Percentiles rank a stretch among this genome's conserved stretches.
phyloP scores from a whole-genome alignment of 192 early-diverging fungal species.

The Coemansia sp. region DNA sequence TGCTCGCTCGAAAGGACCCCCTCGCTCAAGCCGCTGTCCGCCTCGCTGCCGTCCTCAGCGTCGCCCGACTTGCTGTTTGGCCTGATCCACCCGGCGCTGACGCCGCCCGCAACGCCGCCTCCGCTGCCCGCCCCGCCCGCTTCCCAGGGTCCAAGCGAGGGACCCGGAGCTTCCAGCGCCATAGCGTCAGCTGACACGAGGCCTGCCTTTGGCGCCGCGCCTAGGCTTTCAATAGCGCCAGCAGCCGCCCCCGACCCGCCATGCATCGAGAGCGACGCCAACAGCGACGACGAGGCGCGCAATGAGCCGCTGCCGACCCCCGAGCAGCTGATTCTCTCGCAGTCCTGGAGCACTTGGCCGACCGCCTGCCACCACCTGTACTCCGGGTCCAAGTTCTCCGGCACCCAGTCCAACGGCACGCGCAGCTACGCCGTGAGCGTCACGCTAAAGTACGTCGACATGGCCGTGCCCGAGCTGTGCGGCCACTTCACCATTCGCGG shows the following conservation, averaged over 20 bases:
- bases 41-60: constrained; percentile 15
- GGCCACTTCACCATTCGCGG: constrained; percentile 76
- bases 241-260: background rate
- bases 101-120: background rate
- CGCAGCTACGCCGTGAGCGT: constrained; percentile 50
- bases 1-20: constrained; percentile 18
- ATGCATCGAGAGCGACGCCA: background rate
- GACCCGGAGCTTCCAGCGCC: background rate
- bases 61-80: constrained; percentile 27
- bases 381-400: constrained; percentile 52
- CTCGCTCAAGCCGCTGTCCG: background rate
- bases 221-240: too few relatives aligned
- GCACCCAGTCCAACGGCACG: constrained; percentile 50
- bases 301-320: constrained; percentile 48
- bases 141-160: background rate
- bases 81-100: background rate
- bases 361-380: constrained; percentile 56
- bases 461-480: constrained; percentile 67
- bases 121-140: background rate
- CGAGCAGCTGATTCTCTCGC: constrained; percentile 52
- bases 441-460: constrained; percentile 61
- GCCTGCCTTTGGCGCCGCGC: too few relatives aligned
- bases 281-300: constrained; percentile 21
- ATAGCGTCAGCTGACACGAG: background rate
- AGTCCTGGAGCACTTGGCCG: constrained; percentile 57